Base-by-base conservation (phyloP, 2,329 filamentous ascomycete species). In the Bisporella sp. region DNA sequence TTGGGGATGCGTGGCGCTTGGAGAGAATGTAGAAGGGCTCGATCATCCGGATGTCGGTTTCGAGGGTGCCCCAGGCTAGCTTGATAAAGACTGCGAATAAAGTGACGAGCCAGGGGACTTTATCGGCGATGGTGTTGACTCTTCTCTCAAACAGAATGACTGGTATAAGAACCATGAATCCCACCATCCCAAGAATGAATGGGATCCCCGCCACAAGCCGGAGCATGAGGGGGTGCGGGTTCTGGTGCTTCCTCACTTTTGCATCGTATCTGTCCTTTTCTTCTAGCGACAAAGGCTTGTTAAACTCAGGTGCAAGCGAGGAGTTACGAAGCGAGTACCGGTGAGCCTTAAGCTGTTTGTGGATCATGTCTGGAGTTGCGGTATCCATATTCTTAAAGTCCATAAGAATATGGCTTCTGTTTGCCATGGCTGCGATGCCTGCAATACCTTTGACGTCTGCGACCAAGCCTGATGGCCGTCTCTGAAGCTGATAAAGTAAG, bases 1-100 rank as follows among this genome's bases (percentile, higher is more conserved):
- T 78, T 5, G 84, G 72, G 1, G 81, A 78, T 4, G 85, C 84
- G 56, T 85, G 78, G 4, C 85, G 77, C 47, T 73, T 73, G 11
- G 79, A 84, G 2, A 89, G 76, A 52, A 87, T 78, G 62, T 84
- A 87, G 62, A 85, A 89, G 2, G 85, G 85, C 64, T 89, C 84
- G 66, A 88, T 79, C 75, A 88, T 83, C 41, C 85, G 81, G 44
- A 88, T 75, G 30, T 82, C 78, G 50, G 78, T 83, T 60, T 89
- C 86, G 54, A 89, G 72, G 3, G 79, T 78, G 53, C 77, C 77
- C 85, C 84, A 89, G 43, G 76, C 70, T 28, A 88, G 73, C 65
- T 87, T 87, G 59, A 89, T 76, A 50, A 73, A 66, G 21, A 87
- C 82, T 1, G 84, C 82, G 5, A 87, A 61, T 3, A 76, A 74